phyloP scores from a whole-genome alignment of 2,329 filamentous ascomycete species.

The Metarhizium sp. region DNA sequence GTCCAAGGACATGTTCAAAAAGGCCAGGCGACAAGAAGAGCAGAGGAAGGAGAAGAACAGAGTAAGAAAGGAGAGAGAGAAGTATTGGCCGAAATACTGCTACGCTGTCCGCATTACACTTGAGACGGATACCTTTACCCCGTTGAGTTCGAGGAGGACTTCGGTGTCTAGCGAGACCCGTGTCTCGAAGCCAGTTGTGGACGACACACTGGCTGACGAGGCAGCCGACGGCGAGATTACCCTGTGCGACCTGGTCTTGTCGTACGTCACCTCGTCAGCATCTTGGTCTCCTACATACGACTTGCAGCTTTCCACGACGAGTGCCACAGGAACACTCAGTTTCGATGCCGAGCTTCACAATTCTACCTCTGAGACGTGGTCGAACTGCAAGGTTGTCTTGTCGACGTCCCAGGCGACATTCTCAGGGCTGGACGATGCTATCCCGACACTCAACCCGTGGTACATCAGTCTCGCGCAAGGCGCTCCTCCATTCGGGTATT shows the following conservation, averaged over 20 bases:
- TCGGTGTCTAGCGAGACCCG: constrained; percentile 44
- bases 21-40: constrained; percentile 26
- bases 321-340: constrained; percentile 40
- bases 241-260: constrained; percentile 40
- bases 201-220: constrained; percentile 10
- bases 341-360: constrained; percentile 57
- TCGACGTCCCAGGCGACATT: constrained; percentile 55
- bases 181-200: constrained; percentile 24
- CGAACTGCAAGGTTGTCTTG: constrained; percentile 47
- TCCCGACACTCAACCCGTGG: constrained; percentile 49
- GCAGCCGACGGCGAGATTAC: constrained; percentile 6
- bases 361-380: constrained; percentile 54
- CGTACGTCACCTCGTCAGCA: constrained; percentile 48
- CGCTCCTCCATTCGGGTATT: constrained; percentile 8
- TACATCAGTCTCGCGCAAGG: constrained; percentile 36
- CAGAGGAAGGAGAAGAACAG: constrained; percentile 32
- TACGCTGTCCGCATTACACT: constrained; percentile 40
- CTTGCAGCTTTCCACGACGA: constrained; percentile 47
- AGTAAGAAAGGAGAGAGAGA: constrained; percentile 31
- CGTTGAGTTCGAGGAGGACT: constrained; percentile 35
- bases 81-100: constrained; percentile 39
- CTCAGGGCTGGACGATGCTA: constrained; percentile 42
- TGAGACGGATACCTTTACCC: constrained; percentile 32
- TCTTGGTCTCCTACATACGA: constrained; percentile 56
- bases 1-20: constrained; percentile 24